Evolutionary conservation across 352 stramenopile genomes (phyloP).

Genomic region (Pythium myriotylum): DNA sequence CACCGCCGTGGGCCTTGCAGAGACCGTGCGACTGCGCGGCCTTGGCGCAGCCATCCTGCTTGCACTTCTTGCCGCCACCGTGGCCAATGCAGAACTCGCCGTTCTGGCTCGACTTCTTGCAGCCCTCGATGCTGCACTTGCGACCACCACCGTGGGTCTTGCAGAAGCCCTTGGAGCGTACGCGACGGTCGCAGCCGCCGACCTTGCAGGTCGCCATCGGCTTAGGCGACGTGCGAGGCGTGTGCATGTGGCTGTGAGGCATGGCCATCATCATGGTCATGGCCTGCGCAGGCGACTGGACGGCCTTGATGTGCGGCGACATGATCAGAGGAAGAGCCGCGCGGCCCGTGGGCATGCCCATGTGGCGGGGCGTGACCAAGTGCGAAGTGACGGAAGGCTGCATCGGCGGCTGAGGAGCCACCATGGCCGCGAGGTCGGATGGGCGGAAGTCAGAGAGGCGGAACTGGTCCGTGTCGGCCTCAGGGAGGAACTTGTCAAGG

Average conservation of each 20-base stretch:
- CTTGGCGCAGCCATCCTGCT: slow-evolving; percentile 80
- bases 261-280: slow-evolving; percentile 38
- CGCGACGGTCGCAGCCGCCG: slow-evolving; percentile 55
- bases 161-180: slow-evolving; percentile 84
- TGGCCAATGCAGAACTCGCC: slow-evolving; percentile 88
- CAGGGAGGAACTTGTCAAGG: slow-evolving; percentile 66
- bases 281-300: slow-evolving; percentile 29
- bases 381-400: slow-evolving; percentile 22
- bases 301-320: slow-evolving; percentile 39
- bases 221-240: slow-evolving; percentile 44
- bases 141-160: slow-evolving; percentile 83
- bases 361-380: slow-evolving; percentile 36
- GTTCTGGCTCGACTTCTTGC: slow-evolving; percentile 88
- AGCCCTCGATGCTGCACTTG: slow-evolving; percentile 85
- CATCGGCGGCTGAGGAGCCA: slow-evolving; percentile 21
- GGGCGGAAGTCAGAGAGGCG: slow-evolving; percentile 27
- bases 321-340: slow-evolving; percentile 38
- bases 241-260: slow-evolving; percentile 31
- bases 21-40: slow-evolving; percentile 83
- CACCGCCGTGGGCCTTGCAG: slow-evolving; percentile 84
- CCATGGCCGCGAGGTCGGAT: slow-evolving; percentile 21
- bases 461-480: slow-evolving; percentile 72
- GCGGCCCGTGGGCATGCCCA: slow-evolving; percentile 33
- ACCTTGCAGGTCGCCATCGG: slow-evolving; percentile 69
- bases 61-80: slow-evolving; percentile 87